Evolutionary conservation across 2,329 filamentous ascomycete species (phyloP).

Genomic region (Grosmannia huntii): DNA sequence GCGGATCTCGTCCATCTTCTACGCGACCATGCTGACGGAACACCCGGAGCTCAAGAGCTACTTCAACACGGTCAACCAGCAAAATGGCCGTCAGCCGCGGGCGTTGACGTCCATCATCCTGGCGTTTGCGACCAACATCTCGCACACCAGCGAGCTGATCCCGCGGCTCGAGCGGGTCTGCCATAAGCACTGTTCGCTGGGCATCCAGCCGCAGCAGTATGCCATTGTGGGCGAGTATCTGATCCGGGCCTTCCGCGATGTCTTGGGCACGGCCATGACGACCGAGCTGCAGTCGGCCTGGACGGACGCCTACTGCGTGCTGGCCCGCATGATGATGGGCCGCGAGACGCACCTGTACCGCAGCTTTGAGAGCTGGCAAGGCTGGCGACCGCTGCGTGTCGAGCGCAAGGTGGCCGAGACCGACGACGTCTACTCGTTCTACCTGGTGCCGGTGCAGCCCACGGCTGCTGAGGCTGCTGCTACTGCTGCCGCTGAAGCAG

Average conservation of each 20-base stretch:
- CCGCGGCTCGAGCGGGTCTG: slow-evolving; percentile 45
- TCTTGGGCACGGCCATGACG: slow-evolving; percentile 55
- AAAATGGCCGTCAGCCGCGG: slow-evolving; percentile 46
- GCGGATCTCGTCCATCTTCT: slow-evolving; percentile 59
- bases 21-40: slow-evolving; percentile 51
- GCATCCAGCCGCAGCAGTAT: slow-evolving; percentile 57
- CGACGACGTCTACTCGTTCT: slow-evolving; percentile 58
- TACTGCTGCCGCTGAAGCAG: background rate
- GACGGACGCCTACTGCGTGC: slow-evolving; percentile 58
- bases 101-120: slow-evolving; percentile 53
- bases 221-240: slow-evolving; percentile 57
- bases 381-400: slow-evolving; percentile 57
- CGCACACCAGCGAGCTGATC: slow-evolving; percentile 42
- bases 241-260: slow-evolving; percentile 50
- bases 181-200: slow-evolving; percentile 62
- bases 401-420: slow-evolving; percentile 51
- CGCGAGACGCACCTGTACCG: slow-evolving; percentile 52
- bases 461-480: background rate
- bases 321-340: slow-evolving; percentile 59
- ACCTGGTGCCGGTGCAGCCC: slow-evolving; percentile 40
- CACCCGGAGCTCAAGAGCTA: slow-evolving; percentile 55
- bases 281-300: slow-evolving; percentile 52
- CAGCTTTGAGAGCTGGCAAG: slow-evolving; percentile 47
- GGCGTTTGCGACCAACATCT: slow-evolving; percentile 59
- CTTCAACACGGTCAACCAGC: slow-evolving; percentile 58